Evolutionary conservation across 352 stramenopile species (phyloP).

Genomic region (Pythium graminicola): DNA sequence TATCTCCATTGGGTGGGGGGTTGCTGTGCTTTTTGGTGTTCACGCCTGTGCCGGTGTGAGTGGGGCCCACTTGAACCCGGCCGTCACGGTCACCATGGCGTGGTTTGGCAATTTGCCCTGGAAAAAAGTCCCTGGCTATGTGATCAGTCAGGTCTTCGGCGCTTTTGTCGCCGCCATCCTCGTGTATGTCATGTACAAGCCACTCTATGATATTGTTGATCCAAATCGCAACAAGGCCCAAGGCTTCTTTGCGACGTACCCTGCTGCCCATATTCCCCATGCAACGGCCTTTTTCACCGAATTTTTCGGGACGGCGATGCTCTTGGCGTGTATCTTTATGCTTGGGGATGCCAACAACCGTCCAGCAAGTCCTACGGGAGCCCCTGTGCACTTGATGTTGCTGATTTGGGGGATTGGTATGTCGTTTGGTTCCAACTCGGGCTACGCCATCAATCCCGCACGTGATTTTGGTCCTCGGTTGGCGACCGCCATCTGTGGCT

Average conservation of each 20-base stretch:
- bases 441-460: slow-evolving; percentile 32
- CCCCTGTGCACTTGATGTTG: slow-evolving; percentile 23
- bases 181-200: slow-evolving; percentile 30
- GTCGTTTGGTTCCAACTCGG: slow-evolving; percentile 28
- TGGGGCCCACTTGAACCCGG: slow-evolving; percentile 36
- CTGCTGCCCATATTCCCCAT: slow-evolving; percentile 21
- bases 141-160: slow-evolving; percentile 24
- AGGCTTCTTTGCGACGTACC: slow-evolving; percentile 32
- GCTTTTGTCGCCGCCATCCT: slow-evolving; percentile 28
- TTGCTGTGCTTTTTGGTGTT: slow-evolving; percentile 37
- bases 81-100: slow-evolving; percentile 28
- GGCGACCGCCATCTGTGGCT: slow-evolving; percentile 26
- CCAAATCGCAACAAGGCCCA: slow-evolving; percentile 16
- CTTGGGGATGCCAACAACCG: slow-evolving; percentile 33
- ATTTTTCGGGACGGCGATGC: slow-evolving; percentile 18
- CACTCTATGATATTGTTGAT: slow-evolving; percentile 22
- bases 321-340: slow-evolving; percentile 24
- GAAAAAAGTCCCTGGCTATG: slow-evolving; percentile 23
- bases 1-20: slow-evolving; percentile 33
- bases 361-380: slow-evolving; percentile 18
- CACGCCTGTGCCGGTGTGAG: slow-evolving; percentile 31
- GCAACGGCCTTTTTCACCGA: slow-evolving; percentile 28
- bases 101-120: slow-evolving; percentile 24
- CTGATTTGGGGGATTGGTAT: slow-evolving; percentile 28
- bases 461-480: slow-evolving; percentile 34